These are phyloP conservation scores for Solanum peruvianum DNA, from an alignment of 257 asterid species.

Conservation along the genomic window DNA sequence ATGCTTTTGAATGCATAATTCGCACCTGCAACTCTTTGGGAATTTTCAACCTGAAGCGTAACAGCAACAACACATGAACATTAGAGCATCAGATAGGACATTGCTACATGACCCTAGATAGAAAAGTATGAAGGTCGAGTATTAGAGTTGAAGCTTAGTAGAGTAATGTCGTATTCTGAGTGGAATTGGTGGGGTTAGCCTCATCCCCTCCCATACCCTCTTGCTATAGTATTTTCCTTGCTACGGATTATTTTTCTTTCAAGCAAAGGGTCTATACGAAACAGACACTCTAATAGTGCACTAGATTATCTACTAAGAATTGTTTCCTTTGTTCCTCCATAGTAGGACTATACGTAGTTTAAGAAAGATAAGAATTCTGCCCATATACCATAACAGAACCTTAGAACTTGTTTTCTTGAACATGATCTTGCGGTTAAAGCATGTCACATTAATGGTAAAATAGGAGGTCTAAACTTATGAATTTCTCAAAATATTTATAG, in stretches of 20 bases:
- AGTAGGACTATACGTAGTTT: neutral
- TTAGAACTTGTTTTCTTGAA: neutral
- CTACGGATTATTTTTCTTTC: neutral
- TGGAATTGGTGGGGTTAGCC: no score
- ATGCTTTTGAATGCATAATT: conserved; percentile 86
- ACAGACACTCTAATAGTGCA: no score
- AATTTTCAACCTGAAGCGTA: conserved; percentile 54
- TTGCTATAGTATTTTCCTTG: neutral
- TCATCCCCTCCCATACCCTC: no score
- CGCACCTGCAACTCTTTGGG: conserved; percentile 79
- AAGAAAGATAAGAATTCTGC: neutral
- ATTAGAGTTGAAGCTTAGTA: no score
- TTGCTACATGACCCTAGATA: neutral
- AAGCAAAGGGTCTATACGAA: no score
- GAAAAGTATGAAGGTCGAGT: no score
- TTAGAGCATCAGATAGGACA: neutral
- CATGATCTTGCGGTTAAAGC: neutral
- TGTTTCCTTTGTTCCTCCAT: neutral
- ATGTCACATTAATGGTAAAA: neutral
- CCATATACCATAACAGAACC: neutral
- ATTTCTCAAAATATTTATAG: neutral
- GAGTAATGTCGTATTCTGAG: no score
- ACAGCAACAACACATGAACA: neutral
- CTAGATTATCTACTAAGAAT: neutral
- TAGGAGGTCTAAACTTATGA: neutral